Evolutionary conservation across 2,329 filamentous ascomycete species (phyloP), one percentile per base, ranked within the genome.

Genomic region (Fusarium protoensiforme): DNA sequence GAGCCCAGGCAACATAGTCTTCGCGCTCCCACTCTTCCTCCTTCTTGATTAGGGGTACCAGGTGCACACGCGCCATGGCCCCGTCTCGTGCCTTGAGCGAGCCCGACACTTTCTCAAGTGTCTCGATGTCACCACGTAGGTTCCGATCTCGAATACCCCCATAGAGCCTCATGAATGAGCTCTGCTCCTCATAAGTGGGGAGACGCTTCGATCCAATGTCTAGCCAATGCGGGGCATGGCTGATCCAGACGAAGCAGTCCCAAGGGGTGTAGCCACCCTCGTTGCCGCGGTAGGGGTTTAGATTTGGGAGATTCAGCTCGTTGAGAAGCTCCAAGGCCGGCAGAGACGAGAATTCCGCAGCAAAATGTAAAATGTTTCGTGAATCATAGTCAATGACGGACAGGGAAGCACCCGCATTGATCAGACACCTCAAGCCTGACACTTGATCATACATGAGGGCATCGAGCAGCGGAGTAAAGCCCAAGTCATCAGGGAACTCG

Each of bases 161-260:
- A 18, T 62, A 76, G 1, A 76, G 59, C 2, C 67, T n/a, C 2
- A 59, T 35, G 16, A 73, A 76, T 2, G 59, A 41, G 1, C 9
- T 3, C 4, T 53, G 24, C 1, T 73, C 69, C 2, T 38, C 4
- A 0, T 13, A 6, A 4, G 2, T 20, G 2, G 57, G 67, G 7
- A 8, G 31, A 1, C 58, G 58, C 24, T 0, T 2, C 0, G 9
- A 1, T 0, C 5, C 3, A 5, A 38, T 61, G 4, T 0, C 8
- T 0, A 38, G 18, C 46, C 20, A 27, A 8, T 33, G 31, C 0
- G 60, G 13, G 3, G 4, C 1, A 2, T 13, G 0, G 4, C 57
- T 38, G 16, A 0, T 2, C 1, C 0, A 9, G 5, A 22, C 27
- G n/a, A 70, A 22, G 0, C 4, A 0, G 14, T 66, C 69, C 48